Evolutionary conservation across 306 rosid genomes (phyloP), one percentile per base, ranked within the genome.

Genomic region (Trifolium pratense): DNA sequence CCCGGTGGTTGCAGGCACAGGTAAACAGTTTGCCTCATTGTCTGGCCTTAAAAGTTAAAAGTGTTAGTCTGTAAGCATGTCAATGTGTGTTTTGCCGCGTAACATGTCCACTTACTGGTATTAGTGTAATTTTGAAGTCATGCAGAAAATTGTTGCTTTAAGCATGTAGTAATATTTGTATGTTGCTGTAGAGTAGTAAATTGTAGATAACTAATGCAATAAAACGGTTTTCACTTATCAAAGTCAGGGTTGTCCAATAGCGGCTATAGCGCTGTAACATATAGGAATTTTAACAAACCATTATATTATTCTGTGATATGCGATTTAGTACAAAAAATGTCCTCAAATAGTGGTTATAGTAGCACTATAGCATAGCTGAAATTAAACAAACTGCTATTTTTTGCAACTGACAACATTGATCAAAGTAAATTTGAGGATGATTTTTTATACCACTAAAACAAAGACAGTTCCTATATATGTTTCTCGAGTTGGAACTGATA

Each of bases 1-100:
- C 97, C 79, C 87, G 75, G 79, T 93, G 96, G 92, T 77, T 93
- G 87, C 96, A 87, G 79, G 79, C 89, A 23, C 98, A 93, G 98
- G 97, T 93, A 88, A 39, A 31, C 42, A 20, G 2, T 9, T 52
- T 69, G 16, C 43, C 63, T 48, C 25, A 9, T 26, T 25, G 13
- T 40, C 42, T 31, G 6, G 16, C 78, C 34, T 17, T 60, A 42
- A 57, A 62, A 26, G 34, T 48, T 34, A 34, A 34, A 6, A 36
- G 39, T 36, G 39, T 7, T 7, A 29, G 39, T 8, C 39, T 8
- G 12, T 16, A 8, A 9, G 17, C 48, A 34, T 26, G 60, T 57
- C 55, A 6, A 12, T 39, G 59, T 0, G 29, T 57, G 8, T 73
- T 42, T 49, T 63, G 15, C 29, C 46, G 21, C 10, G 1, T 25